Conservation (phyloP, 1,284 basidiomycete genomes). For the Nidula niveotomentosa region DNA sequence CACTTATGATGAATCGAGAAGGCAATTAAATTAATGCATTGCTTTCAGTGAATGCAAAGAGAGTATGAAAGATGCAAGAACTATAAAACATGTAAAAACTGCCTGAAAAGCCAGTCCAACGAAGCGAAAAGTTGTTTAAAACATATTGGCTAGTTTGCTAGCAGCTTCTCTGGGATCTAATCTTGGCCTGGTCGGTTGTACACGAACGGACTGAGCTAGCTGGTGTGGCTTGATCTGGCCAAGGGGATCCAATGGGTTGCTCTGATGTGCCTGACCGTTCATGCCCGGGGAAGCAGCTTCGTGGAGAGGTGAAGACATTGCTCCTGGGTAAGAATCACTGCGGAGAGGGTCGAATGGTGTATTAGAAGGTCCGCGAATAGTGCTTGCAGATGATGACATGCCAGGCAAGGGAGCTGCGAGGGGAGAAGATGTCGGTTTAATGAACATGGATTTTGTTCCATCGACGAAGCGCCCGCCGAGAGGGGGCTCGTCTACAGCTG, state of each 20-base stretch:
- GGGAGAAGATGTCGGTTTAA: constrained; percentile 38
- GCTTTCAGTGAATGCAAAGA: no score
- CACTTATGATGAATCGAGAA: no score
- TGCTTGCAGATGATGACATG: constrained; percentile 27
- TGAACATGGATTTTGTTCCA: constrained; percentile 77
- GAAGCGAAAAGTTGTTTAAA: constrained; percentile 35
- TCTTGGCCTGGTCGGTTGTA: constrained; percentile 64
- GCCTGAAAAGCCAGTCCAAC: no score
- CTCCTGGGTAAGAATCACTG: constrained; percentile 15
- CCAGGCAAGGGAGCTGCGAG: constrained; percentile 24
- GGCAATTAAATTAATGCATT: no score
- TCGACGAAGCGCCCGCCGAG: constrained; percentile 67
- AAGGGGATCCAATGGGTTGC: constrained; percentile 56
- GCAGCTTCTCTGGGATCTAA: constrained; percentile 83
- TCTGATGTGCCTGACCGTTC: constrained; percentile 21
- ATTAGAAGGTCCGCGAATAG: constrained; percentile 16
- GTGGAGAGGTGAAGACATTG: constrained; percentile 21
- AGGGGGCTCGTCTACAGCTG: constrained; percentile 39
- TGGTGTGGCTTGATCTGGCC: constrained; percentile 53
- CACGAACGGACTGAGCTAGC: constrained; percentile 68
- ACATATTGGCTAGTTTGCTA: constrained; percentile 85
- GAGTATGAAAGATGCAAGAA: no score
- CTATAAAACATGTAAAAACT: no score
- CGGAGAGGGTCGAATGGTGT: constrained; percentile 28
- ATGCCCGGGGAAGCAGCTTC: constrained; percentile 10